Percentiles rank a stretch among this genome's conserved stretches.
These are phyloP conservation scores for Gossypium schwendimanii DNA, from an alignment of 441 rosid species.

Conservation along the genomic window DNA sequence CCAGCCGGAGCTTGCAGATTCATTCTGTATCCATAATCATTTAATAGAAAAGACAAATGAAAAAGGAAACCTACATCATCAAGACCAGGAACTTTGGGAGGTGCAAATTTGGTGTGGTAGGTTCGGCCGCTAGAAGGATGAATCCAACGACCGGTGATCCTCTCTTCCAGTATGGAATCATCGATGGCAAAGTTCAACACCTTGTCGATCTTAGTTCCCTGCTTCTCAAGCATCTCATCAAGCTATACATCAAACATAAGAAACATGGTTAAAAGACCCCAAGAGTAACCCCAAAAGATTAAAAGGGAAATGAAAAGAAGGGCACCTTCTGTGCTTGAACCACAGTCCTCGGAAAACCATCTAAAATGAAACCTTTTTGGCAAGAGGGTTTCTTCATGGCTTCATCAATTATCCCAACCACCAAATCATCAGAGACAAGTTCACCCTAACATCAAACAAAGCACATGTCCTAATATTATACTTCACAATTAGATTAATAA, in stretches of 20 bases:
- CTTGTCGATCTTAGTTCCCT: conserved; percentile 43
- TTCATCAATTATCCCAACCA: conserved; percentile 63
- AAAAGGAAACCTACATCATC: conserved; percentile 43
- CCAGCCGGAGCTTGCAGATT: not conserved
- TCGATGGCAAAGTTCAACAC: conserved; percentile 56
- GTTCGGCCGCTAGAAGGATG: conserved; percentile 61
- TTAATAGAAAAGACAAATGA: conserved; percentile 2
- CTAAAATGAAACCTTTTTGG: conserved; percentile 58
- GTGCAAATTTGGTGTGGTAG: conserved; percentile 55
- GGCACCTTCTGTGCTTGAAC: conserved; percentile 57
- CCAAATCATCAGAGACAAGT: conserved; percentile 65
- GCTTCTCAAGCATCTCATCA: conserved; percentile 55
- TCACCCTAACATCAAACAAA: conserved; percentile 35
- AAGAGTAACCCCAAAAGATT: not conserved
- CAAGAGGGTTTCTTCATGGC: conserved; percentile 64
- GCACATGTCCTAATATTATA: not conserved
- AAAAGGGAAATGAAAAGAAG: not conserved
- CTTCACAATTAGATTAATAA: not conserved
- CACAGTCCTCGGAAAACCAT: conserved; percentile 63
- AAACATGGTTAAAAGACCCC: not conserved
- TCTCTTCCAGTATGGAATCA: conserved; percentile 61
- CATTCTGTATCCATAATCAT: not conserved
- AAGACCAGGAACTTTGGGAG: conserved; percentile 44
- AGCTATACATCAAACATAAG: conserved; percentile 31
- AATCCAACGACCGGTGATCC: conserved; percentile 64